Conservation (phyloP, 2,329 filamentous ascomycete genomes). For the Cordyceps farinosa region DNA sequence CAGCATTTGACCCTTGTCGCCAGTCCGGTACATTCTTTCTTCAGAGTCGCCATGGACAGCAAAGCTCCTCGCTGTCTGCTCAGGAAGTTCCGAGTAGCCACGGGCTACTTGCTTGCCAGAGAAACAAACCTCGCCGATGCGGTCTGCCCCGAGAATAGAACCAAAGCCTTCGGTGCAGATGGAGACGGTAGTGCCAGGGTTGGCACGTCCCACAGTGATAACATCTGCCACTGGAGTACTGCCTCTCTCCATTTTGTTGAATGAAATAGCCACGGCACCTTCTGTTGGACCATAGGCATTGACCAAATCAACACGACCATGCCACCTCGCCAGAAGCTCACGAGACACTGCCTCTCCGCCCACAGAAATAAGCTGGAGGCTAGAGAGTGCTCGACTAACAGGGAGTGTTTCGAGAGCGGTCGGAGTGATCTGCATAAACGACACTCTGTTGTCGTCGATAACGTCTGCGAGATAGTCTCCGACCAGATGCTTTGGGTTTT, state of each 20-base stretch:
- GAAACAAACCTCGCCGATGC: no score
- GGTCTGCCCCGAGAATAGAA: no score
- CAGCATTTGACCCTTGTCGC: constrained; percentile 16
- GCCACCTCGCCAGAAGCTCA: constrained; percentile 13
- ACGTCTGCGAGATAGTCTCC: no score
- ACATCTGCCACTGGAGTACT: not conserved
- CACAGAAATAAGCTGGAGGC: not conserved
- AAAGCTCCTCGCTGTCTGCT: no score
- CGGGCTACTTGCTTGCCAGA: no score
- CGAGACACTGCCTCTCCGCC: not conserved
- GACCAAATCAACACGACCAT: constrained; percentile 16
- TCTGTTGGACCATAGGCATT: not conserved
- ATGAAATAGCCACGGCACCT: constrained; percentile 9
- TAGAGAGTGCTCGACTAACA: not conserved
- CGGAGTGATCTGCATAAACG: not conserved
- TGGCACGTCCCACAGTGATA: no score
- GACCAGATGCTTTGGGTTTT: no score
- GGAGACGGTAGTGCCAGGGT: no score
- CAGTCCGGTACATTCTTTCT: constrained; percentile 21
- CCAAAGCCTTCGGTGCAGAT: no score
- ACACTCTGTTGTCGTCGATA: no score
- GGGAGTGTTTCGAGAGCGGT: not conserved
- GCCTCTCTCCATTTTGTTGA: constrained; percentile 16
- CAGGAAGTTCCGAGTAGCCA: no score
- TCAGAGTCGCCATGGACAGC: not conserved